Percentiles rank a stretch among this genome's conserved stretches.
Evolutionary conservation across 495 filamentous ascomycete species (phyloP).

Genomic region (Talaromyces nanjingensis): DNA sequence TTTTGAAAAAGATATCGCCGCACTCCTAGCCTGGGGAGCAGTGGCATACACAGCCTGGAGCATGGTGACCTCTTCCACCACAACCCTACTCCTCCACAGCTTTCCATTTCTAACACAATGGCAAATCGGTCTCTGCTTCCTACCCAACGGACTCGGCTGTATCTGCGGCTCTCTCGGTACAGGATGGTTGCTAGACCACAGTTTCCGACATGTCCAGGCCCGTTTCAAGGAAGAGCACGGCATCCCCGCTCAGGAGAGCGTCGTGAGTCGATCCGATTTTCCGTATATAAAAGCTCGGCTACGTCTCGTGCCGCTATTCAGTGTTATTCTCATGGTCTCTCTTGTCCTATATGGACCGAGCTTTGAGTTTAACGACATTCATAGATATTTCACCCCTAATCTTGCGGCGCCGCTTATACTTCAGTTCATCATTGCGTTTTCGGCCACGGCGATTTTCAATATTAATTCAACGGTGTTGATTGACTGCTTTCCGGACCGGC

Average conservation of each 20-base stretch:
- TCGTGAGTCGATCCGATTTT: slow-evolving; percentile 8
- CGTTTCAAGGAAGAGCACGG: slow-evolving; percentile 11
- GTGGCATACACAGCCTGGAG: slow-evolving; percentile 23
- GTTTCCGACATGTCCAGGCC: slow-evolving; percentile 7
- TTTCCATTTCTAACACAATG: slow-evolving; percentile 14
- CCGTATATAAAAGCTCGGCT: slow-evolving; percentile 15
- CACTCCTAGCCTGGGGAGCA: slow-evolving; percentile 19
- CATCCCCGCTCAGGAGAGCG: slow-evolving; percentile 8
- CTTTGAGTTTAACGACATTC: slow-evolving; percentile 16
- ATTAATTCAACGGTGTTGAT: slow-evolving; percentile 47
- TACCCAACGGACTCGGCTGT: slow-evolving; percentile 14
- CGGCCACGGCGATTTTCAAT: slow-evolving; percentile 23
- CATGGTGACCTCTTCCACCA: slow-evolving; percentile 25
- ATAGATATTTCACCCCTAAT: slow-evolving; percentile 1
- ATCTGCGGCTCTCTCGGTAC: slow-evolving; percentile 15
- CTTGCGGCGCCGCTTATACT: slow-evolving; percentile 1
- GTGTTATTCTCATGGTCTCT: slow-evolving; percentile 10
- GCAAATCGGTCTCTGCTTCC: slow-evolving; percentile 16
- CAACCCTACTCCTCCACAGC: slow-evolving; percentile 15
- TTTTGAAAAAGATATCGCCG: slow-evolving; percentile 18
- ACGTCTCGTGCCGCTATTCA: slow-evolving; percentile 16
- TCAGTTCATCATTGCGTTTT: slow-evolving; percentile 7
- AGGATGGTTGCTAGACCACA: slow-evolving; percentile 15
- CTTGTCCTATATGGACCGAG: slow-evolving; percentile 17
- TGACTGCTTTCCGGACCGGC: slow-evolving; percentile 46